Evolutionary conservation across 2,329 filamentous ascomycete genomes (phyloP), one percentile per base, ranked within the genome.

Genomic region (Aspergillus arachidicola): DNA sequence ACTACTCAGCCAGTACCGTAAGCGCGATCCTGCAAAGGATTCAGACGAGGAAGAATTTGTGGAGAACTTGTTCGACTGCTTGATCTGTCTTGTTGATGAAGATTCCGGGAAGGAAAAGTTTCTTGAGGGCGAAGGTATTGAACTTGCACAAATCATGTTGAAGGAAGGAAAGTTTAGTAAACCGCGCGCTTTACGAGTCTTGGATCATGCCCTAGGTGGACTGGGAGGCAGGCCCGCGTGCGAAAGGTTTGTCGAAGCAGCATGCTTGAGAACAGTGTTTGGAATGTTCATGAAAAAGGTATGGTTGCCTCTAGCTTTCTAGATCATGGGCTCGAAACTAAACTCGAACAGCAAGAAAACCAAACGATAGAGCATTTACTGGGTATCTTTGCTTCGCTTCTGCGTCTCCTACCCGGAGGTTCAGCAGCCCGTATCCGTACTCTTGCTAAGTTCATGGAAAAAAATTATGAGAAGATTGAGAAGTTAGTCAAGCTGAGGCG

Each of bases 391-490:
- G 87, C 91, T 0, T 92, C 91, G 0, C 85, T 99, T 75, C 83
- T 99, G 1, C 89, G 93, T 28, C 84, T 89, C 4, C 79, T 99
- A 1, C 93, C 94, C 0, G 91, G 88, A 19, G 87, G 92, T 36
- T 93, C 92, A 1, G 84, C 92, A 0, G 85, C 89, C 36, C 87
- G 95, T 6, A 96, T 98, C 69, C 87, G 95, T 4, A 86, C 90
- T 0, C 84, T 98, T 4, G 94, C 94, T 55, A 99, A 99, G 74
- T 98, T 98, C 72, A 91, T 97, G 21, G 95, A 99, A 77, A 96
- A 93, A 74, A 89, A 97, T 68, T 97, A 96, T 75, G 92, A 86
- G 69, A 98, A 98, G 82, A 87, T 93, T 43, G 80, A 75, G 6
- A 92, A 89, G 73, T 82, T 98, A 5, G 76, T 96, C 41, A 83